Evolutionary conservation across 2,329 filamentous ascomycete genomes (phyloP), one percentile per base, ranked within the genome.

Genomic region (Exserohilum rostratum): DNA sequence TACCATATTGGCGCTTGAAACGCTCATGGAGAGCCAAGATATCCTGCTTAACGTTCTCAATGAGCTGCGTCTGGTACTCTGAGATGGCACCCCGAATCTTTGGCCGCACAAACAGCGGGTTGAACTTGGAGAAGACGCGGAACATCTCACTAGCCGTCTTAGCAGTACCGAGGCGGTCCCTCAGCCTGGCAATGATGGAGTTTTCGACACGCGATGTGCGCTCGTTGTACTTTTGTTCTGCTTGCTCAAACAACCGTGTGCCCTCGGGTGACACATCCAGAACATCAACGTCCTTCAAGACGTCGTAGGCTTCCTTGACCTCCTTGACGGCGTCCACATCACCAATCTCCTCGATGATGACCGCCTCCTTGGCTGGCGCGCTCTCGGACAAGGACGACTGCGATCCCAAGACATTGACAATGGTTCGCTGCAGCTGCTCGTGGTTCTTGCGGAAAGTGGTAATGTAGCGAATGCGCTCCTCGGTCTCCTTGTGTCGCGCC

Each of bases 91-190:
- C 93, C 62, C 95, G 89, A 78, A 99, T 98, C 82, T 99, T 99
- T n/a, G 95, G 95, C 55, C 95, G 87, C 52, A 99, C 93, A 66
- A 99, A 96, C 27, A 99, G 87, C 2, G 95, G 95, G 73, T 99
- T 99, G 84, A 99, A 99, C 74, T 98, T 98, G 48, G 95, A 98
- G 75, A 99, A 99, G 58, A 99, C 95, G 50, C 96, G 90, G 76
- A 99, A 99, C 95, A 99, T 99, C 77, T 99, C 96, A 72, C 96
- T 98, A 35, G 95, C 95, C 58, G 92, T 96, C 82, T 96, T 97
- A 11, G 95, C 93, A 6, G 92, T 96, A 12, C 93, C 95, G 51
- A 99, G 83, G 54, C 95, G 90, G 76, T 99, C 95, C 68, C 95
- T 86, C 29, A 99, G 82, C 49, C 92, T 86, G 30, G 95, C 92